Evolutionary conservation across 805 yeast species (phyloP), one percentile per base, ranked within the genome.

Genomic region (Suhomyces pyralidae): DNA sequence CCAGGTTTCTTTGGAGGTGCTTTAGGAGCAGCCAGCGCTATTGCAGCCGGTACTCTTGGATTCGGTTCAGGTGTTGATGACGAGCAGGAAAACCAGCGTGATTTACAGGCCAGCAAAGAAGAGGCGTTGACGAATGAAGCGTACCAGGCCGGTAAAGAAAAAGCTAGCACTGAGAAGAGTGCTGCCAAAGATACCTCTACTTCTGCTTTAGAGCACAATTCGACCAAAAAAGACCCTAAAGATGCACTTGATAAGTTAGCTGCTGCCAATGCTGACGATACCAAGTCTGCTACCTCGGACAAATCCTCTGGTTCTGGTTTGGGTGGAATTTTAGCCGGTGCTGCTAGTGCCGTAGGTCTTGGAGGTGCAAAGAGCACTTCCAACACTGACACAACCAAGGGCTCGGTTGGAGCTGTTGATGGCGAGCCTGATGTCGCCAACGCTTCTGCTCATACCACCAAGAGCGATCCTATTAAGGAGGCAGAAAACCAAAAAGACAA

Each of bases 1-100:
- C 58, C 56, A 12, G 60, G 58, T 22, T 15, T 48, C n/a, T 53
- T 59, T 14, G 63, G 54, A n/a, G 62, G 62, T 15, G 60, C 58
- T 28, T 48, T 40, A 10, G 60, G 55, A 24, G 55, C 59, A 15
- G 28, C 52, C 20, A 48, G 50, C 6, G 53, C 50, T 4, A 48
- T 53, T 32, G 61, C 56, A 20, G 56, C 58, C 22, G 51, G 34
- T 20, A 46, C 58, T 14, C 44, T 49, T 19, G 53, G 46, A 6
- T 38, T 40, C 10, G 50, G 45, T 6, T 28, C 45, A 17, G 48
- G 32, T 9, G 48, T 30, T 15, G 45, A 20, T 26, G 46, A 19
- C 17, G 51, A 15, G 15, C 38, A 52, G 14, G 42, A 38, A 19
- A 10, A 9, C 24, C 4, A 38, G 24, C 24, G 42, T 19, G 24